phyloP scores from a whole-genome alignment of 1,284 basidiomycete genomes.

The Cutaneotrichosporon sp. region DNA sequence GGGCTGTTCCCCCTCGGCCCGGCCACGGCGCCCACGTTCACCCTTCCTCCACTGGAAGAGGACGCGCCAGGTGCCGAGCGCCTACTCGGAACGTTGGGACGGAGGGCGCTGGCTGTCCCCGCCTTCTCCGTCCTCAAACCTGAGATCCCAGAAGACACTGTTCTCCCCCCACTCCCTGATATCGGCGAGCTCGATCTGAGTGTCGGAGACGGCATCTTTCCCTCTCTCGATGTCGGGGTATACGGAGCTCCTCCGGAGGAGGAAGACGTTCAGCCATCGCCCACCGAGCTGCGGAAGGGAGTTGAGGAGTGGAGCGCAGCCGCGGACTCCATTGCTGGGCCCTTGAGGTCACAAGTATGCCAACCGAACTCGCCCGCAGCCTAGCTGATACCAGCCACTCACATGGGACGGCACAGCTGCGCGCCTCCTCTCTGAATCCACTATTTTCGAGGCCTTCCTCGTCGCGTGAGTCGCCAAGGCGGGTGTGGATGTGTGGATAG shows the following conservation, averaged over 20 bases:
- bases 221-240: not conserved
- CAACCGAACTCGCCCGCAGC: not conserved
- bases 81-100: conserved; percentile 20
- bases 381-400: conserved; percentile 11
- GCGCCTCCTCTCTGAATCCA: conserved; percentile 32
- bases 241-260: not conserved
- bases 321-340: conserved; percentile 5
- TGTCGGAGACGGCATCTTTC: not conserved
- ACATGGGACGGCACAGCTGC: conserved; percentile 14
- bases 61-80: conserved; percentile 32
- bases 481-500: not conserved
- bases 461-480: conserved; percentile 24
- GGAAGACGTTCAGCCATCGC: not conserved
- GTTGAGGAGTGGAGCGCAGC: conserved; percentile 12
- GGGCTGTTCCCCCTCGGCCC: conserved; percentile 11
- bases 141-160: conserved; percentile 6
- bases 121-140: conserved; percentile 1
- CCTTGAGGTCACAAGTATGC: conserved; percentile 23
- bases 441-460: conserved; percentile 37
- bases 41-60: conserved; percentile 35
- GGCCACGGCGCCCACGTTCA: conserved; percentile 17
- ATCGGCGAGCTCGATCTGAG: not conserved
- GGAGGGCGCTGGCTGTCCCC: not conserved
- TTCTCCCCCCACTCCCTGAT: not conserved
- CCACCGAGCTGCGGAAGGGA: not conserved